These are phyloP conservation scores for Teunomyces kruisii DNA, from an alignment of 805 yeast species.

Conservation along the genomic window DNA sequence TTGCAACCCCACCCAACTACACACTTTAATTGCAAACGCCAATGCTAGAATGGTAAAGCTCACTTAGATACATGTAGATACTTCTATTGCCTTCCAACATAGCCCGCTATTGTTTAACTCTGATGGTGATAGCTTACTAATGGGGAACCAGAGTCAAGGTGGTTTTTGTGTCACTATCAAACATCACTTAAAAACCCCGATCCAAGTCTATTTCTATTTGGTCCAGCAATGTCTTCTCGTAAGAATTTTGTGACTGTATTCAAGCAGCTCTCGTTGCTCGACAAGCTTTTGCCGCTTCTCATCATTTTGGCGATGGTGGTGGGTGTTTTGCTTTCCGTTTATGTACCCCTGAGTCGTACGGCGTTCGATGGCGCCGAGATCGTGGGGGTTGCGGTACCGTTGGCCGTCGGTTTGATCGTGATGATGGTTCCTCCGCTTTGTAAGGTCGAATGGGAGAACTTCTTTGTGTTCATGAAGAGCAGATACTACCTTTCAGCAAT, in stretches of 20 bases:
- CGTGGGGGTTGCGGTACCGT: conserved; percentile 42
- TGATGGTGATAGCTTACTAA: too few species aligned
- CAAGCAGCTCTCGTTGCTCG: conserved; percentile 25
- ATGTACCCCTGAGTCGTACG: conserved; percentile 33
- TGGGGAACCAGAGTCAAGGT: too few species aligned
- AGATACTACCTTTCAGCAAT: conserved; percentile 6
- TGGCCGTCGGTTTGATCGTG: conserved; percentile 50
- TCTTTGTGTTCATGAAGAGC: conserved; percentile 15
- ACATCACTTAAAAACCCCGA: too few species aligned
- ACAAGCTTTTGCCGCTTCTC: conserved; percentile 34
- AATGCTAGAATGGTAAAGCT: too few species aligned
- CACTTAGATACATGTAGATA: too few species aligned
- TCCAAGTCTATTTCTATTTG: too few species aligned
- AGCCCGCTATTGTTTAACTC: too few species aligned
- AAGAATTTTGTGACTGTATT: not conserved
- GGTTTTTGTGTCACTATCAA: too few species aligned
- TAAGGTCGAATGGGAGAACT: conserved; percentile 51
- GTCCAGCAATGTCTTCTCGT: not conserved
- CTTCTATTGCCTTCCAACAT: too few species aligned
- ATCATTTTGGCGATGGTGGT: conserved; percentile 37
- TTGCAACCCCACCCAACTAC: too few species aligned
- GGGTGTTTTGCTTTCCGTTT: conserved; percentile 43
- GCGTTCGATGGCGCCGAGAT: conserved; percentile 36
- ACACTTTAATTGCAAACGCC: too few species aligned
- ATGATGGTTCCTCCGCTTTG: conserved; percentile 62